Base-by-base conservation (phyloP, 805 yeast species). In the Teunomyces kruisii region DNA sequence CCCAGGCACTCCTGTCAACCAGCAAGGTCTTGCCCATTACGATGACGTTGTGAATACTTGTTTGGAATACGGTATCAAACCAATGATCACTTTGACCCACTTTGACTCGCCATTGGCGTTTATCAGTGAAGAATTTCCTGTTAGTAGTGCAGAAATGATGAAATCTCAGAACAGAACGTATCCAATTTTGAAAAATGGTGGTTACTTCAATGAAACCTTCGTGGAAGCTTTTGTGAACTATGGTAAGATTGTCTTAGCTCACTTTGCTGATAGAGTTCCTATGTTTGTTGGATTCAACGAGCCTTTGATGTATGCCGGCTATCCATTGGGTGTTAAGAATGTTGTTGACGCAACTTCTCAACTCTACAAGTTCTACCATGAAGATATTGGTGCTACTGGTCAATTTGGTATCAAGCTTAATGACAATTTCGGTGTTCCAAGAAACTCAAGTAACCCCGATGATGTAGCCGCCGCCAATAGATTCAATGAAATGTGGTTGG, bases 51-150 rank as follows among this genome's bases (percentile, higher is more conserved):
- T 55, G 15, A 53, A 55, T 29, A 55, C 59, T 33, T 55, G 57
- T 37, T 13, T 55, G 19, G 49, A 51, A 27, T 51, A 54, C 32
- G 59, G 59, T 9, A 45, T 55, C 15, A 43, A 42, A 9, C 72
- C 70, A 9, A 52, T 66, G 15, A 61, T 58, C 16, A 65, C 72
- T 1, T 56, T 66, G 42, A 59, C 56, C 36, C 72, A 66, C 48
- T 66, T 65, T 54, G 72, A 66, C 48, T 44, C 63, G 6, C 72
- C 72, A 2, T 38, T 45, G 17, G 39, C 40, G n/a, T 48, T 50
- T 27, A 46, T 47, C 7, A 39, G 37, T n/a, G 24, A 19, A 6
- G 45, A 12, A 5, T 27, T 38, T 19, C 32, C 32, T 27, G 30
- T 24, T 14, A n/a, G 24, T 7, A 17, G 26, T 33, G 9, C 10